Evolutionary conservation across 2,329 filamentous ascomycete genomes (phyloP).

Genomic region (Boeremia lycopersici): DNA sequence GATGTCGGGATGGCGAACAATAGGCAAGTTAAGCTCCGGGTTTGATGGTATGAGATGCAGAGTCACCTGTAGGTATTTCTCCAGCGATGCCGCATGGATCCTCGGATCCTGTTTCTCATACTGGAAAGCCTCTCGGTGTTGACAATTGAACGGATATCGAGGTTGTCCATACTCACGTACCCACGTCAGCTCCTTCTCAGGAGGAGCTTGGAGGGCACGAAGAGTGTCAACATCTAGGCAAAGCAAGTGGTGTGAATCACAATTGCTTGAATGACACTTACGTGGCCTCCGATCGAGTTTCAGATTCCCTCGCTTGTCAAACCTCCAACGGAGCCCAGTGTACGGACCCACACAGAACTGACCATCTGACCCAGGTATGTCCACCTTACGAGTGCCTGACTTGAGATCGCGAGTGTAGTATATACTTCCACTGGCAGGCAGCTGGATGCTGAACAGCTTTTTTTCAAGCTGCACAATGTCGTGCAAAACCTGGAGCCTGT

Average conservation of each 20-base stretch:
- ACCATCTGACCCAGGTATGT: constrained; percentile 17
- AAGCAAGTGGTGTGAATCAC: not conserved
- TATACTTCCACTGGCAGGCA: constrained; percentile 35
- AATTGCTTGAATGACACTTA: constrained; percentile 18
- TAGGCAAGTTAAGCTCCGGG: constrained; percentile 23
- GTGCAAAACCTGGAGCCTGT: constrained; percentile 25
- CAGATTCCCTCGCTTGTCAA: constrained; percentile 21
- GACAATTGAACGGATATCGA: constrained; percentile 27
- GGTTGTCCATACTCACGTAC: constrained; percentile 25
- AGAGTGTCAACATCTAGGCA: constrained; percentile 20
- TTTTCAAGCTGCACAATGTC: constrained; percentile 28
- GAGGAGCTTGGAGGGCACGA: constrained; percentile 25
- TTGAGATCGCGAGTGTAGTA: constrained; percentile 15
- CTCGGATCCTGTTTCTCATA: constrained; percentile 29
- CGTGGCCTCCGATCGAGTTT: constrained; percentile 30
- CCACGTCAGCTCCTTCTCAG: constrained; percentile 34
- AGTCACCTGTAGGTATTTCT: constrained; percentile 24
- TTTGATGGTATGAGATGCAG: constrained; percentile 28
- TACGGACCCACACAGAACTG: constrained; percentile 33
- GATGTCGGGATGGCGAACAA: constrained; percentile 46
- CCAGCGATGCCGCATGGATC: constrained; percentile 22
- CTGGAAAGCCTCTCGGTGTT: constrained; percentile 29
- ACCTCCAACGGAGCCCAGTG: constrained; percentile 26
- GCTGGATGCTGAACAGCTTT: constrained; percentile 22
- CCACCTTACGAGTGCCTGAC: constrained; percentile 10